Evolutionary conservation across 2,329 filamentous ascomycete genomes (phyloP).

Genomic region (Aspergillus spinulosporus): DNA sequence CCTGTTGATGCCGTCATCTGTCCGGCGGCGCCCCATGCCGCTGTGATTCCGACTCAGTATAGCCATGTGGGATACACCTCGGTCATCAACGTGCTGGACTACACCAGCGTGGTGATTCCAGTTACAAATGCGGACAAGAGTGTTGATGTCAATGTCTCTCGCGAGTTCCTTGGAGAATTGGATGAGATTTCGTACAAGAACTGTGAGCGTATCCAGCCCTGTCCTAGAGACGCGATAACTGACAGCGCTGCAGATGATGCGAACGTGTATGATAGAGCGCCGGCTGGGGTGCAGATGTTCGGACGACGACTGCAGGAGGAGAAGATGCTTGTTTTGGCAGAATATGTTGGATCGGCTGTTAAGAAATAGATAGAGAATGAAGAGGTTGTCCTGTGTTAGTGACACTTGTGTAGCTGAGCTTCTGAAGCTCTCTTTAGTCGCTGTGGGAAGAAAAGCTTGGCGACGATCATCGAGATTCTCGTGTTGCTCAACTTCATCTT

Average conservation of each 20-base stretch:
- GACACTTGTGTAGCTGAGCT: background rate
- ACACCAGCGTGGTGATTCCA: constrained; percentile 56
- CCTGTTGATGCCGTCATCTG: constrained; percentile 55
- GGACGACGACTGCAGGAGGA: constrained; percentile 54
- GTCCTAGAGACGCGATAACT: background rate
- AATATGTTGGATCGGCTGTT: constrained; percentile 35
- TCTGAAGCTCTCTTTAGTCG: no score
- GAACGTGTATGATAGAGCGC: constrained; percentile 50
- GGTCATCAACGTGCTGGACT: constrained; percentile 59
- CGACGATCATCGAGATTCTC: constrained; percentile 19
- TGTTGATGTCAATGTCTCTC: constrained; percentile 46
- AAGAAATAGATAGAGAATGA: background rate
- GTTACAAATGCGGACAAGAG: constrained; percentile 56
- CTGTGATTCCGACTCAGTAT: constrained; percentile 45
- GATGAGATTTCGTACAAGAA: constrained; percentile 50
- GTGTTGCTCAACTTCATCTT: constrained; percentile 13
- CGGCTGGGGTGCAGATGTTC: constrained; percentile 52
- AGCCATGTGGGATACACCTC: constrained; percentile 48
- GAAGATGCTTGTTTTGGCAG: constrained; percentile 50
- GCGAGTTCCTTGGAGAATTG: constrained; percentile 43
- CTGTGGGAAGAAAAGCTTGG: constrained; percentile 15
- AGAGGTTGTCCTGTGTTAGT: background rate
- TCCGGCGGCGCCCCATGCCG: constrained; percentile 45
- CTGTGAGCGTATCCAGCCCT: constrained; percentile 44
- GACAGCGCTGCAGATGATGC: constrained; percentile 45